Evolutionary conservation across 2,329 filamentous ascomycete species (phyloP), one percentile per base, ranked within the genome.

Genomic region (Venturia aucupariae): DNA sequence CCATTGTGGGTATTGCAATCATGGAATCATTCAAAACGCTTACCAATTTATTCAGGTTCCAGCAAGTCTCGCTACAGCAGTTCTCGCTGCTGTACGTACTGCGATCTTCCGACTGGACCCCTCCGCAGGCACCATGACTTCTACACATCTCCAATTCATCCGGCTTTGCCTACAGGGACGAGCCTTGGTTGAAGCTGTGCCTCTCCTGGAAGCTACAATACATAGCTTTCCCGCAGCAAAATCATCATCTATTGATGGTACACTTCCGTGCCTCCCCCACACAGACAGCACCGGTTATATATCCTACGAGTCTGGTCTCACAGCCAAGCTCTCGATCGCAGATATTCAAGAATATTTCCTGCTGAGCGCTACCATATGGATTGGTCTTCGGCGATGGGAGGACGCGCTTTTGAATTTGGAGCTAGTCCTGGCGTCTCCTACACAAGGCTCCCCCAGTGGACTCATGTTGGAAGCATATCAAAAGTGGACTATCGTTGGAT

Each of bases 401-500:
- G 74, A 79, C 62, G 78, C 80, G n/a, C 72, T 74, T 42, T 70
- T 78, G 15, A 78, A 80, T 65, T 71, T 82, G 41, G 79, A 82
- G 68, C 74, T 76, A 63, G 73, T 80, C 48, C 71, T 96, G 42
- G 84, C 86, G 3, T 86, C 87, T 65, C 90, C 92, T 0, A 79
- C 81, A 0, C 86, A 86, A 24, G 78, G 81, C 39, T 81, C 84
- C 42, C 80, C 85, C 15, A 93, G 88, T 74, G 87, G 86, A 72
- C 81, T 95, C 61, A 94, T 94, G 88, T 80, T 89, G 4, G 91
- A 96, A 68, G 90, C 90, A 6, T 93, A 96, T 79, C 95, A 93
- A 77, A 95, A 93, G 75, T 97, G 91, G 89, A 73, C 95, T 10
- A 78, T 99, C 19, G 82, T 92, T 11, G 85, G 86, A 63, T 80